phyloP scores from a whole-genome alignment of 208 protist genomes.

The Trypanosoma melophagium region DNA sequence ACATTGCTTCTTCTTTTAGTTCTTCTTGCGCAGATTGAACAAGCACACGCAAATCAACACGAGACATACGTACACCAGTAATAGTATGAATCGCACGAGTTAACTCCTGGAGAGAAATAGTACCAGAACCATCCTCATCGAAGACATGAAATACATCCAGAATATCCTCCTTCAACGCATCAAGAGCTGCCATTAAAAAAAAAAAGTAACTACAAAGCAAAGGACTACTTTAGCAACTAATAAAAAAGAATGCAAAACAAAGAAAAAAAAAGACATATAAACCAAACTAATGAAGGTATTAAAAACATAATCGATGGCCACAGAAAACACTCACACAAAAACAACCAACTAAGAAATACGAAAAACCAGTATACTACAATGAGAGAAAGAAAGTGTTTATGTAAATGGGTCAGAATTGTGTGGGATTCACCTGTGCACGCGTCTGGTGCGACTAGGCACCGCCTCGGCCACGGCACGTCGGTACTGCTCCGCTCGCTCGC shows the following conservation, averaged over 20 bases:
- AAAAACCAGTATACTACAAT: no score
- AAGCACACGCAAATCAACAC: conserved; percentile 54
- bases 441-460: neutral
- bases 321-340: no score
- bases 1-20: conserved; percentile 28
- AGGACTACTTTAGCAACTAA: neutral
- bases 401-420: neutral
- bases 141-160: conserved; percentile 82
- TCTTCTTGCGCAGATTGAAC: conserved; percentile 44
- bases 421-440: neutral
- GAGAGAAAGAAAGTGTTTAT: neutral
- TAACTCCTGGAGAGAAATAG: conserved; percentile 65
- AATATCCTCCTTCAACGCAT: conserved; percentile 68
- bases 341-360: no score
- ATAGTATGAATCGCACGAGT: conserved; percentile 73
- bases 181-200: conserved; percentile 31
- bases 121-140: conserved; percentile 76
- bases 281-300: no score
- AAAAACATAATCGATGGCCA: no score
- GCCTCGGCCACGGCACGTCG: conserved; percentile 6
- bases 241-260: conserved; percentile 23
- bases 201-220: conserved; percentile 12
- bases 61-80: conserved; percentile 62
- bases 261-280: conserved; percentile 16
- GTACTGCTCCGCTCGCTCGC: conserved; percentile 23